Evolutionary conservation across 257 asterid species (phyloP).

Genomic region (Gardenia jasminoides): DNA sequence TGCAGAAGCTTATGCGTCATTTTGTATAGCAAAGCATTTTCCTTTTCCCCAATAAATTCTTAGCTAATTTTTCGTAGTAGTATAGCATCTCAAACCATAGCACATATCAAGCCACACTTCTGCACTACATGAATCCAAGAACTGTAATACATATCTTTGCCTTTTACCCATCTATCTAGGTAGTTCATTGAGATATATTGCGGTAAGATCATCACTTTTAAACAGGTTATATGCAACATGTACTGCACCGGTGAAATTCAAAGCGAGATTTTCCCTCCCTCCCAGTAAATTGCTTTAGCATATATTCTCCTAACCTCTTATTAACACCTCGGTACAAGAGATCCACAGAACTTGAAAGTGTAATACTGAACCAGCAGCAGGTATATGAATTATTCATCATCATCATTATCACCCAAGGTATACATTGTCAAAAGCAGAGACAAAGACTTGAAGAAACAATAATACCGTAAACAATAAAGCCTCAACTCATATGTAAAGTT

Average conservation of each 20-base stretch:
- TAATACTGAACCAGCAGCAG: neutral
- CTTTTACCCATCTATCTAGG: neutral
- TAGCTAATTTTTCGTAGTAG: neutral
- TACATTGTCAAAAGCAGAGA: neutral
- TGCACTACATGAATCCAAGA: neutral
- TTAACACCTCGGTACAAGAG: neutral
- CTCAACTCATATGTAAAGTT: neutral
- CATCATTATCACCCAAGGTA: neutral
- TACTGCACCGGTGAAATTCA: neutral
- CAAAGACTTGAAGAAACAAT: too few relatives aligned
- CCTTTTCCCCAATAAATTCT: neutral
- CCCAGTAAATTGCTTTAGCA: neutral
- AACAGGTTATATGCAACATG: neutral
- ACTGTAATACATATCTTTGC: neutral
- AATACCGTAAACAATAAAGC: too few relatives aligned
- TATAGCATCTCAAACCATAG: too few relatives aligned
- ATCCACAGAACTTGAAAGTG: neutral
- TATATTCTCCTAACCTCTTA: neutral
- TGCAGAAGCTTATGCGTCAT: neutral
- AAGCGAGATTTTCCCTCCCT: neutral
- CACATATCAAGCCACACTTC: neutral
- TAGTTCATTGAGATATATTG: too few relatives aligned
- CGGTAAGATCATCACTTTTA: neutral
- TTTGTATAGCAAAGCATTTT: neutral
- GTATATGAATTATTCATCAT: too few relatives aligned